These are phyloP conservation scores for Scedosporium minutisporum DNA, from an alignment of 2,329 filamentous ascomycete genomes.

Conservation along the genomic window DNA sequence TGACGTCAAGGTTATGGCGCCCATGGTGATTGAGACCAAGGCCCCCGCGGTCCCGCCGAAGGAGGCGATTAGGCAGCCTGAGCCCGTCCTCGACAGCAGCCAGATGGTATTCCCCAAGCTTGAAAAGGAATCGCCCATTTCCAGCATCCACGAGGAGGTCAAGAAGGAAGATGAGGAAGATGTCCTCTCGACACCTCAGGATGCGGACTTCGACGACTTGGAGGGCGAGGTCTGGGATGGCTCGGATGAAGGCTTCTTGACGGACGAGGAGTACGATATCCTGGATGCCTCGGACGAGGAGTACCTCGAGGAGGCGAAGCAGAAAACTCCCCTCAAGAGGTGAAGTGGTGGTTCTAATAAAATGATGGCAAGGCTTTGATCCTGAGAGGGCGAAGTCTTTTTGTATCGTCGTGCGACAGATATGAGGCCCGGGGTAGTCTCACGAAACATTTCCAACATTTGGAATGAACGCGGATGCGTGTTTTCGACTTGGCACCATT, in stretches of 20 bases:
- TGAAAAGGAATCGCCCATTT: slow-evolving; percentile 81
- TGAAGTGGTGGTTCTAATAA: slow-evolving; percentile 13
- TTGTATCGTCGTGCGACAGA: not conserved
- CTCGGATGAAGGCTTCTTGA: slow-evolving; percentile 73
- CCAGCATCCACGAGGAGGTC: slow-evolving; percentile 62
- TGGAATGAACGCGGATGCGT: not conserved
- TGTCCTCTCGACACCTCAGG: slow-evolving; percentile 24
- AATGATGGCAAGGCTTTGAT: not conserved
- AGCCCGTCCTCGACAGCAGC: slow-evolving; percentile 30
- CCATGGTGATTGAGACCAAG: slow-evolving; percentile 14
- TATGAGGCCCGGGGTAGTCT: not conserved
- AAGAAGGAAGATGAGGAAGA: slow-evolving; percentile 40
- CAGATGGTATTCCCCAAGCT: slow-evolving; percentile 96
- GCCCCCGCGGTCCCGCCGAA: not conserved
- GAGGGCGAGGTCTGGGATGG: slow-evolving; percentile 45
- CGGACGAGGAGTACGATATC: slow-evolving; percentile 97
- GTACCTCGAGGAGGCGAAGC: slow-evolving; percentile 48
- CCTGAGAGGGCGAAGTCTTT: not conserved
- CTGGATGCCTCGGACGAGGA: slow-evolving; percentile 92
- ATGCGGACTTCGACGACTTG: slow-evolving; percentile 27
- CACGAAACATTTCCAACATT: not conserved
- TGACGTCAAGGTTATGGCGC: slow-evolving; percentile 61
- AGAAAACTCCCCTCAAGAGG: slow-evolving; percentile 25
- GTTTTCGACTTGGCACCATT: not conserved
- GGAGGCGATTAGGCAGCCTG: slow-evolving; percentile 10